These are phyloP conservation scores for Leishmania major DNA, from an alignment of 208 protist species.

Conservation along the genomic window DNA sequence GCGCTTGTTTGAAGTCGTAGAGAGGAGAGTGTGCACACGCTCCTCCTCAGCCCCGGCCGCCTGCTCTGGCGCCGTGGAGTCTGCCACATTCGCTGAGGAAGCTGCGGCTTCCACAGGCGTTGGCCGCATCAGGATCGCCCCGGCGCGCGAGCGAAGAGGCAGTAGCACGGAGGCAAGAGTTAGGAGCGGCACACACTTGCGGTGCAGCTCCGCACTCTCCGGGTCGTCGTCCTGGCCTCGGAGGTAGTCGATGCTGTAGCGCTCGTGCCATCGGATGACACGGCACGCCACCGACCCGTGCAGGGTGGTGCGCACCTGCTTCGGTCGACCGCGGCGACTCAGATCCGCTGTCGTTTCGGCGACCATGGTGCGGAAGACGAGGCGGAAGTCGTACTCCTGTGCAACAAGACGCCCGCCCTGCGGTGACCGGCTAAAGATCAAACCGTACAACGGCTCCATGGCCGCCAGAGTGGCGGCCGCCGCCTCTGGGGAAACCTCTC, in stretches of 20 bases:
- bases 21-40: not conserved
- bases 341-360: constrained; percentile 34
- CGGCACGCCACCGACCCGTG: constrained; percentile 61
- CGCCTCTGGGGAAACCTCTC: not conserved
- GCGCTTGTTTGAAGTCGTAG: constrained; percentile 39
- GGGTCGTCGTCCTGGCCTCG: constrained; percentile 46
- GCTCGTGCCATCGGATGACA: constrained; percentile 50
- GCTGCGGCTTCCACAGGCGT: not conserved
- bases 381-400: constrained; percentile 35
- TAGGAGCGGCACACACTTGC: constrained; percentile 67
- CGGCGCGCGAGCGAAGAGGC: constrained; percentile 37
- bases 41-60: constrained; percentile 1
- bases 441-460: constrained; percentile 21
- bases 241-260: constrained; percentile 68
- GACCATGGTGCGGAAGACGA: constrained; percentile 43
- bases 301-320: constrained; percentile 51
- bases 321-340: constrained; percentile 17
- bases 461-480: not conserved
- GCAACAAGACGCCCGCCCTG: constrained; percentile 51
- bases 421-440: constrained; percentile 47
- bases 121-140: constrained; percentile 7
- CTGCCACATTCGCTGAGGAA: not conserved
- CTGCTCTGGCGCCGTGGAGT: not conserved
- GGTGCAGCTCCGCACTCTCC: constrained; percentile 37
- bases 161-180: constrained; percentile 73